These are phyloP conservation scores for Sporothrix dimorphospora DNA, from an alignment of 2,329 filamentous ascomycete genomes.

Conservation along the genomic window DNA sequence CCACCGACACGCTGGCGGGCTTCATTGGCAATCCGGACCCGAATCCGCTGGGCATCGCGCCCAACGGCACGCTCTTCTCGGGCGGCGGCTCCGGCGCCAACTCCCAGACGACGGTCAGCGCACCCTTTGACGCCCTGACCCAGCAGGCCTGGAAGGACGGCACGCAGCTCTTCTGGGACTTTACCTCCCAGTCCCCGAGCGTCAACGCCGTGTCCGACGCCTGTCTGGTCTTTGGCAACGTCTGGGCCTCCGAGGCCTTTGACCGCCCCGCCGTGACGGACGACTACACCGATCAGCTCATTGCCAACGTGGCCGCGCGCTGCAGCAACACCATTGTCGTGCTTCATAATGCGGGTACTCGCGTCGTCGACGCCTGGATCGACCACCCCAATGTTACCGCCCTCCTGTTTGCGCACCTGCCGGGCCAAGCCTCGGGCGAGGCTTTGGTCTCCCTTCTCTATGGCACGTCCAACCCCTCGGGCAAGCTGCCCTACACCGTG, in stretches of 20 bases:
- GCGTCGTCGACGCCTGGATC: slow-evolving; percentile 63
- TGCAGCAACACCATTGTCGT: slow-evolving; percentile 68
- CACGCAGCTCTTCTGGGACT: slow-evolving; percentile 64
- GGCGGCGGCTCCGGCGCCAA: slow-evolving; percentile 45
- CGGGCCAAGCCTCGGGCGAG: slow-evolving; percentile 63
- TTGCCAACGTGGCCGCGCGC: slow-evolving; percentile 58
- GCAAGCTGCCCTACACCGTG: slow-evolving; percentile 63
- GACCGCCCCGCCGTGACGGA: slow-evolving; percentile 66
- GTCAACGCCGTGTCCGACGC: slow-evolving; percentile 60
- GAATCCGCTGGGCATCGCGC: slow-evolving; percentile 38
- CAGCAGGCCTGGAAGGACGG: slow-evolving; percentile 57
- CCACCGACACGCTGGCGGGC: slow-evolving; percentile 10
- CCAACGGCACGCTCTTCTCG: slow-evolving; percentile 48
- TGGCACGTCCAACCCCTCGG: slow-evolving; percentile 59
- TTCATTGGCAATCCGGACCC: background rate
- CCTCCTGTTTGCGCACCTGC: slow-evolving; percentile 64
- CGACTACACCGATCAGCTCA: slow-evolving; percentile 62
- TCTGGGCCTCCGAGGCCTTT: slow-evolving; percentile 71
- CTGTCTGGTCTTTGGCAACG: slow-evolving; percentile 69
- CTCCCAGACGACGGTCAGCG: slow-evolving; percentile 47
- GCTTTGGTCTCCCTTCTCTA: slow-evolving; percentile 60
- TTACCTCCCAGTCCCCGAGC: slow-evolving; percentile 49
- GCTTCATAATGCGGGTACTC: slow-evolving; percentile 64
- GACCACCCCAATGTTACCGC: slow-evolving; percentile 66
- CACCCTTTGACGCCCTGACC: slow-evolving; percentile 60